Percentiles rank a stretch among this genome's conserved stretches.
Evolutionary conservation across 495 filamentous ascomycete genomes (phyloP).

Genomic region (Recurvomyces mirabilis): DNA sequence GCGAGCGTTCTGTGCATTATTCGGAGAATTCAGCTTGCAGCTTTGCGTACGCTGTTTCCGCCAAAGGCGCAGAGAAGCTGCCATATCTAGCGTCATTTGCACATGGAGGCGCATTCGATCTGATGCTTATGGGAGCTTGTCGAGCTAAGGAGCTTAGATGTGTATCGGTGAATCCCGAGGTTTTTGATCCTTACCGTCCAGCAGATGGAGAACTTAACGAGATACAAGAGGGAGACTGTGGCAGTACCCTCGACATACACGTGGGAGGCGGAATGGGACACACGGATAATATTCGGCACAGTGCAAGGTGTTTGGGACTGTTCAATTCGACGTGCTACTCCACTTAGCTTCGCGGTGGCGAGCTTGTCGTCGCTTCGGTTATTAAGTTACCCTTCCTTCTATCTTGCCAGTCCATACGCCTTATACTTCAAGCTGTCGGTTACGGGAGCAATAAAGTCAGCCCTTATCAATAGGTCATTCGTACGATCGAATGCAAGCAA

Average conservation of each 20-base stretch:
- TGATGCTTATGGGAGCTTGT: constrained; percentile 1
- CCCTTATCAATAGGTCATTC: too few species aligned
- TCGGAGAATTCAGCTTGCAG: background rate
- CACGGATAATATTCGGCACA: background rate
- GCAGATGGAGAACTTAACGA: background rate
- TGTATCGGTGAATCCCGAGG: constrained; percentile 1
- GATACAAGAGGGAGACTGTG: background rate
- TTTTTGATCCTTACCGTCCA: constrained; percentile 2
- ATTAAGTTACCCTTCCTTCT: too few species aligned
- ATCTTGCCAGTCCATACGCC: too few species aligned
- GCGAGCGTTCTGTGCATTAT: constrained; percentile 2
- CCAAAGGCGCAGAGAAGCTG: constrained; percentile 1
- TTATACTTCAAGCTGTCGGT: too few species aligned
- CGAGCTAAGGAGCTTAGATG: background rate
- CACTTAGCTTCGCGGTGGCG: background rate
- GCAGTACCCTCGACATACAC: background rate
- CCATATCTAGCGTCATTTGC: background rate
- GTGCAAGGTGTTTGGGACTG: constrained; percentile 6
- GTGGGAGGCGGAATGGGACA: constrained; percentile 1
- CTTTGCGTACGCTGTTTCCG: constrained; percentile 1
- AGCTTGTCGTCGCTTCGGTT: background rate
- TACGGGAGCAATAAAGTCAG: too few species aligned
- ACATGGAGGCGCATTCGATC: constrained; percentile 2
- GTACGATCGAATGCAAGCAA: too few species aligned
- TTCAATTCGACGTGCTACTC: constrained; percentile 1